Evolutionary conservation across 2,329 filamentous ascomycete species (phyloP).

Genomic region (Basipetospora sp.): DNA sequence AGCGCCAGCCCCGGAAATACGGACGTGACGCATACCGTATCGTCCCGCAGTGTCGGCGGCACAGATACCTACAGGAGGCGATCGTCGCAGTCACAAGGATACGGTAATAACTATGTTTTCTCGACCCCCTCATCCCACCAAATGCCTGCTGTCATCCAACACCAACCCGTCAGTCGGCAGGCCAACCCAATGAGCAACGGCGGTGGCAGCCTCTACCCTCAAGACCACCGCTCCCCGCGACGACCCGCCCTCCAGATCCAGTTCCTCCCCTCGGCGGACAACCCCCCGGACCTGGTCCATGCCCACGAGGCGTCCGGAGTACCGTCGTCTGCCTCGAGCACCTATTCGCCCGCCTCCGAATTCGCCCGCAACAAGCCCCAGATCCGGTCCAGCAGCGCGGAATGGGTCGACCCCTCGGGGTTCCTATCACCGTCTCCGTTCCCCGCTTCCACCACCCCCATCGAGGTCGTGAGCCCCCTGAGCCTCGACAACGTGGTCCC

Average conservation of each 20-base stretch:
- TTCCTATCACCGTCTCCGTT: slow-evolving; percentile 1
- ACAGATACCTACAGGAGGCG: background rate
- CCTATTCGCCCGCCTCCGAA: slow-evolving; percentile 2
- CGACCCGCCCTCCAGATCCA: background rate
- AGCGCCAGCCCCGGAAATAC: background rate
- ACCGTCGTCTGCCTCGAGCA: slow-evolving; percentile 5
- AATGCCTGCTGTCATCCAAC: slow-evolving; percentile 1
- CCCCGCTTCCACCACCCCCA: background rate
- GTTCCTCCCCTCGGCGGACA: background rate
- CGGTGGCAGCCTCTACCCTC: too few species aligned
- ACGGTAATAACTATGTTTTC: slow-evolving; percentile 1
- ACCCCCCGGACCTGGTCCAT: background rate
- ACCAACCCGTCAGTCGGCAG: background rate
- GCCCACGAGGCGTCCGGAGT: slow-evolving; percentile 1
- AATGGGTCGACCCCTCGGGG: slow-evolving; percentile 2
- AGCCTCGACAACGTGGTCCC: too few species aligned
- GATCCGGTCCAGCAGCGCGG: background rate
- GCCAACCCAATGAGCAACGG: background rate
- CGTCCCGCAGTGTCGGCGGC: background rate
- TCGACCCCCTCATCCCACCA: slow-evolving; percentile 1
- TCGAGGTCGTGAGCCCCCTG: too few species aligned
- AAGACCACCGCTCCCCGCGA: background rate
- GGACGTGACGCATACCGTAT: background rate
- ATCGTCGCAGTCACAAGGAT: background rate
- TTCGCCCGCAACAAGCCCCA: background rate